phyloP scores from a whole-genome alignment of 2,329 filamentous ascomycete species.

The Calonectria multiphialidica region DNA sequence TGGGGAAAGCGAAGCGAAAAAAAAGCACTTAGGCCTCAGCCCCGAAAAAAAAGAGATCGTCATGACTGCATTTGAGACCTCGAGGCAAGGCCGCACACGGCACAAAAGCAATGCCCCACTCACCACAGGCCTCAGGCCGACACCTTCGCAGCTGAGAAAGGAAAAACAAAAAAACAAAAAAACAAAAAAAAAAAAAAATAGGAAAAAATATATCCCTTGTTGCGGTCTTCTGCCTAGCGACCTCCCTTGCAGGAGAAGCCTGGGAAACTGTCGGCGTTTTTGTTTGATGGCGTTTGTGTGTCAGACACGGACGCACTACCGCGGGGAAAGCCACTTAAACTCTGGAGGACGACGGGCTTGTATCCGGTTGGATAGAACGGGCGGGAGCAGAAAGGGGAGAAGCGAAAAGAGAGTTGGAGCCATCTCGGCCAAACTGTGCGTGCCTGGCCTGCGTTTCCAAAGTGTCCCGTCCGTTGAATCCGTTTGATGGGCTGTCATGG shows the following conservation, averaged over 20 bases:
- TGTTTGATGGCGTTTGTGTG: constrained; percentile 1
- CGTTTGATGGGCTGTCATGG: not conserved
- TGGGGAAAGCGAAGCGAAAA: not conserved
- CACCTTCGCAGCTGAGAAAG: not conserved
- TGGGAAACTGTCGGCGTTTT: not conserved
- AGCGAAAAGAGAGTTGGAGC: not conserved
- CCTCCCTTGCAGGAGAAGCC: not conserved
- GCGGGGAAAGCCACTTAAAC: not conserved
- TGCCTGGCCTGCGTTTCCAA: constrained; percentile 5
- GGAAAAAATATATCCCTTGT: not conserved
- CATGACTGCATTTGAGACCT: not conserved
- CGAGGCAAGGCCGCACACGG: not conserved
- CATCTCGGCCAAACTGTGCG: not conserved
- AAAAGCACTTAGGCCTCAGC: not conserved
- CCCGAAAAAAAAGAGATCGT: not conserved
- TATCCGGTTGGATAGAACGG: not conserved
- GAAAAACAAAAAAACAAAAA: not conserved
- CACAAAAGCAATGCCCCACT: not conserved
- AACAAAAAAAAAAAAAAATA: not conserved
- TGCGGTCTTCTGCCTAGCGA: not conserved
- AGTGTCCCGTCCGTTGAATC: constrained; percentile 6
- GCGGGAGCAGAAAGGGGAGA: not conserved
- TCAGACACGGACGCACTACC: not conserved
- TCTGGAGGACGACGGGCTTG: not conserved
- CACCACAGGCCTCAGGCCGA: not conserved